Conservation (phyloP, 768 basidiomycete genomes). For the Tylopilus subfusipes region DNA sequence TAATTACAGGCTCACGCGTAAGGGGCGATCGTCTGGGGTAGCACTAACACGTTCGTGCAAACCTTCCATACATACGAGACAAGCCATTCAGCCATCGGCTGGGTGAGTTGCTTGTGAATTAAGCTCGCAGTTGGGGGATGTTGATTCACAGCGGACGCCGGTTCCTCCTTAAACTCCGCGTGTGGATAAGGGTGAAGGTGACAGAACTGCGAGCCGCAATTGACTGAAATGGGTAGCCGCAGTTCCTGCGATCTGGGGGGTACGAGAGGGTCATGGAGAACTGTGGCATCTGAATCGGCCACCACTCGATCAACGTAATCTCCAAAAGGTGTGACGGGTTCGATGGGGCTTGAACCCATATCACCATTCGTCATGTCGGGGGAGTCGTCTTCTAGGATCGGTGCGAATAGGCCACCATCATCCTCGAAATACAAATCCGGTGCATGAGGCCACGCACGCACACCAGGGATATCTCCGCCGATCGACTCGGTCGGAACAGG, state of each 20-base stretch:
- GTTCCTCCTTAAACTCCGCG: constrained; percentile 16
- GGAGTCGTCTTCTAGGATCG: constrained; percentile 63
- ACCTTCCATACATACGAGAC: constrained; percentile 79
- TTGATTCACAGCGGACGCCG: constrained; percentile 42
- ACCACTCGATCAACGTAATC: constrained; percentile 74
- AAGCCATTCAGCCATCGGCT: constrained; percentile 77
- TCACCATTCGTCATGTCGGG: constrained; percentile 53
- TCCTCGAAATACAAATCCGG: constrained; percentile 23
- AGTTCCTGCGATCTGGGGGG: constrained; percentile 16
- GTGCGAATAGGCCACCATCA: constrained; percentile 46
- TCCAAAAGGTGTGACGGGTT: constrained; percentile 73
- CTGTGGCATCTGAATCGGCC: constrained; percentile 36
- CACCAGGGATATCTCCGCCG: neutral
- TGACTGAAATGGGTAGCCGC: constrained; percentile 22
- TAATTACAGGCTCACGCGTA: constrained; percentile 46
- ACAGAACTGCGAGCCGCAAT: constrained; percentile 26
- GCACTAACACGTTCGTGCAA: constrained; percentile 66
- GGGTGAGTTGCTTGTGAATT: constrained; percentile 68
- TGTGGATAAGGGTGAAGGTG: constrained; percentile 15
- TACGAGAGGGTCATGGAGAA: constrained; percentile 23
- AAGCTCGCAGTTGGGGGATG: constrained; percentile 36
- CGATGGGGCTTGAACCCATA: constrained; percentile 62
- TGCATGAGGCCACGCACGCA: constrained; percentile 18
- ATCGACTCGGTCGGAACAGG: constrained; percentile 12
- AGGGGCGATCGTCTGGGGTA: constrained; percentile 51